Conservation (phyloP, 1,284 basidiomycete genomes). For the Ustilago shanxiensis region DNA sequence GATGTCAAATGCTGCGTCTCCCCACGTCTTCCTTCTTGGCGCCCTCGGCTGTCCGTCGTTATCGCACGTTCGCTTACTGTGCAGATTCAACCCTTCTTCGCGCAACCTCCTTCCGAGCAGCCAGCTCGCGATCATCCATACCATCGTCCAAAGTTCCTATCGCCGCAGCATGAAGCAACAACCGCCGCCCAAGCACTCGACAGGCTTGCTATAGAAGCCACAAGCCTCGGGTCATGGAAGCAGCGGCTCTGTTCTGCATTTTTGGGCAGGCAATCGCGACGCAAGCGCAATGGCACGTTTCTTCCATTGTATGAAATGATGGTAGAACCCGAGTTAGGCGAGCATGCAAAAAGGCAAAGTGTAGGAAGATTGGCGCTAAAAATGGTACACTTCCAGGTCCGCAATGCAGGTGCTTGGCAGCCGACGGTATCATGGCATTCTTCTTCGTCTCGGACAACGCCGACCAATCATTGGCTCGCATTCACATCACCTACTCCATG, state of each 20-base stretch:
- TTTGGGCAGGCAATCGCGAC: neutral
- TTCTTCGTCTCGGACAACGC: constrained; percentile 29
- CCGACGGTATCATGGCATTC: constrained; percentile 28
- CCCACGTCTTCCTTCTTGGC: constrained; percentile 30
- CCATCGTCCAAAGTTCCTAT: neutral
- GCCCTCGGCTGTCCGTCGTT: constrained; percentile 34
- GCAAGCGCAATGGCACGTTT: constrained; percentile 21
- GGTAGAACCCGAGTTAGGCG: constrained; percentile 11
- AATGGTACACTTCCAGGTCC: constrained; percentile 14
- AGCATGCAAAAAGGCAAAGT: neutral
- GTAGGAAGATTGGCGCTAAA: constrained; percentile 9
- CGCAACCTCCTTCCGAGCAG: neutral
- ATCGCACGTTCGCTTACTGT: constrained; percentile 44
- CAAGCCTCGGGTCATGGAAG: too few species aligned
- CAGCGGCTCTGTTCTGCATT: neutral
- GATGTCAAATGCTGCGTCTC: constrained; percentile 6
- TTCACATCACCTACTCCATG: neutral
- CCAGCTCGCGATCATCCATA: neutral
- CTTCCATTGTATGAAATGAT: constrained; percentile 4
- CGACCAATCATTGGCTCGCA: constrained; percentile 35
- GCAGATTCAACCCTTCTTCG: neutral
- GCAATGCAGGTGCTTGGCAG: constrained; percentile 22
- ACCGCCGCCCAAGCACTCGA: too few species aligned
- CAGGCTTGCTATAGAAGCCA: too few species aligned
- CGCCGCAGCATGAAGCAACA: neutral